Evolutionary conservation across 2,329 filamentous ascomycete genomes (phyloP).

Genomic region (Pochonia chlamydosporia): DNA sequence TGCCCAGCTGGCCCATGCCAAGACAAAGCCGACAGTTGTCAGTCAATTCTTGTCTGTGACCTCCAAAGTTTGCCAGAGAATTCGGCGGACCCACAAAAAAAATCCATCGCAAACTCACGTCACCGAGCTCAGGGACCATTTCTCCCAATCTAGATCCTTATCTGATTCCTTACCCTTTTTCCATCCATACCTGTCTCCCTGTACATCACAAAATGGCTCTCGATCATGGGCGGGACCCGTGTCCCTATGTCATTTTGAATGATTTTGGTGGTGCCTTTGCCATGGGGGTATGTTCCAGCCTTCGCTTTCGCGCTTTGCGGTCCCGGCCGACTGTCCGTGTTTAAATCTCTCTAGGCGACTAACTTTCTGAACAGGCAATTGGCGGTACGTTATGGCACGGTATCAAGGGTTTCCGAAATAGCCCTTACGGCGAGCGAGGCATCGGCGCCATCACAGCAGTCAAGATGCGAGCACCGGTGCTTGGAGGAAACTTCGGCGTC

Average conservation of each 20-base stretch:
- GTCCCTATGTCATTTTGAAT: slow-evolving; percentile 91
- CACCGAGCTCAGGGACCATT: no score
- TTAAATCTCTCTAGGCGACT: neutral
- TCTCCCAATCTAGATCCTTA: no score
- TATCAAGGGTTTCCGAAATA: slow-evolving; percentile 88
- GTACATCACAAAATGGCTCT: neutral
- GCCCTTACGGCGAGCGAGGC: slow-evolving; percentile 84
- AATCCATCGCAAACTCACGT: no score
- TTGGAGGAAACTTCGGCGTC: slow-evolving; percentile 95
- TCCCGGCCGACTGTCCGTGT: neutral
- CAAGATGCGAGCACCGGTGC: slow-evolving; percentile 91
- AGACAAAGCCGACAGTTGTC: no score
- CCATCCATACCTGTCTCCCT: neutral
- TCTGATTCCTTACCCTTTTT: neutral
- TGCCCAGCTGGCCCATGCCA: no score
- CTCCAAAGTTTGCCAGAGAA: no score
- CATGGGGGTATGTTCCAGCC: slow-evolving; percentile 74
- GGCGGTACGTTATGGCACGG: slow-evolving; percentile 90
- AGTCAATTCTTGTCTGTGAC: no score
- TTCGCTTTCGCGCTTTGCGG: no score
- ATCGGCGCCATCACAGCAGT: slow-evolving; percentile 95
- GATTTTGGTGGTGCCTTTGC: slow-evolving; percentile 96
- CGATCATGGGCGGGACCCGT: slow-evolving; percentile 96
- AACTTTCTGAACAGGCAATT: slow-evolving; percentile 50
- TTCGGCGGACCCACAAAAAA: no score